These are phyloP conservation scores for Calcarisporium arbuscula DNA, from an alignment of 2,329 filamentous ascomycete species.

Conservation along the genomic window DNA sequence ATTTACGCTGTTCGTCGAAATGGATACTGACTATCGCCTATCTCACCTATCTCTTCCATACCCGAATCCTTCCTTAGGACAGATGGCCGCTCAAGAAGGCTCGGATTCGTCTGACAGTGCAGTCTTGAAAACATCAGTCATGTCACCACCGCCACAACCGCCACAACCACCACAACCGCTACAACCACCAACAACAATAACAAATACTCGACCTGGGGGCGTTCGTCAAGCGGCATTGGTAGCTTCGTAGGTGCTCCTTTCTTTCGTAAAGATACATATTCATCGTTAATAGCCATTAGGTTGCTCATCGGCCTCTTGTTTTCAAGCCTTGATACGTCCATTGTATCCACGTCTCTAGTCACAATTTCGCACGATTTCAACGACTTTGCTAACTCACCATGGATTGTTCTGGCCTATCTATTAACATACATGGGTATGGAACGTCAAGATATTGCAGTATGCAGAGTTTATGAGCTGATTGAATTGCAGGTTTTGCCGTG, in stretches of 20 bases:
- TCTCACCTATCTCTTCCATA: conserved; percentile 26
- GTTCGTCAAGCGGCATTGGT: conserved; percentile 9
- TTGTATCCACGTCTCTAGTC: conserved; percentile 52
- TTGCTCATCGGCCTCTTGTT: conserved; percentile 48
- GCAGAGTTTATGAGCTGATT: conserved; percentile 8
- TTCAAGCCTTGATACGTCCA: conserved; percentile 51
- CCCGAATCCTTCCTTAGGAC: conserved; percentile 24
- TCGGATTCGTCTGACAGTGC: too few relatives aligned
- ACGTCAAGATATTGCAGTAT: background rate
- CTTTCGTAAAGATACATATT: too few relatives aligned
- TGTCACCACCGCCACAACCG: too few relatives aligned
- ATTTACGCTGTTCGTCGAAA: too few relatives aligned
- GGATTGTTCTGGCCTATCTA: conserved; percentile 51
- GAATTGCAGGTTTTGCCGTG: conserved; percentile 43
- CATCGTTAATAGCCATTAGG: conserved; percentile 25
- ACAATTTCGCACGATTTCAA: conserved; percentile 46
- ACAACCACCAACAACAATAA: too few relatives aligned
- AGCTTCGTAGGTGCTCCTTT: conserved; percentile 9
- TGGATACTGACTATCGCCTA: conserved; percentile 20
- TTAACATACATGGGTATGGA: conserved; percentile 48
- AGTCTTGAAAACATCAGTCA: conserved; percentile 4
- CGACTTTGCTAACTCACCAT: conserved; percentile 45
- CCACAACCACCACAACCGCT: too few relatives aligned
- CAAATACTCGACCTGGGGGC: too few relatives aligned
- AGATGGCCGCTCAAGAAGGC: too few relatives aligned